Base-by-base conservation (phyloP, 2,329 filamentous ascomycete genomes). In the Aspergillus ochraceoroseus region DNA sequence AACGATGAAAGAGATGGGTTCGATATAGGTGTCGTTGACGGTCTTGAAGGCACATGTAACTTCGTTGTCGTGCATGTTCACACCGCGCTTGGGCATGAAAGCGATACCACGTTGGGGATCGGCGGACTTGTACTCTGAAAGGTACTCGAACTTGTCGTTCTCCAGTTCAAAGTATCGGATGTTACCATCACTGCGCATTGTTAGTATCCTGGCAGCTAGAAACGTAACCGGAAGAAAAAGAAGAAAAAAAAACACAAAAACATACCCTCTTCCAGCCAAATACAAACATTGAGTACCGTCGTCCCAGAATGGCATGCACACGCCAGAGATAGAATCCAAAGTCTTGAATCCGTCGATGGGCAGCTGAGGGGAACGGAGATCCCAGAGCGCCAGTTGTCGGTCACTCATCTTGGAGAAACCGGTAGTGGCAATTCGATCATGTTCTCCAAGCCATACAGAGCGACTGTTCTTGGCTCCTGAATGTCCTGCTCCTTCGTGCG, bases 241-340 rank as follows among this genome's bases (percentile, higher is more conserved):
- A n/a, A n/a, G n/a, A 2, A 2, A 13, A 18, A n/a, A 7, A 9
- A 11, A 14, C n/a, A 25, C 15, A 11, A 9, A 3, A 25, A 32
- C 84, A 72, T 68, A 90, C 87, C 90, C 92, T 74, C 96, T 96
- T 63, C 92, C 92, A 57, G 92, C 92, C 61, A 98, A 77, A 68
- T 95, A 98, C 59, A 98, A 74, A 64, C 87, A 94, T 70, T 92
- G 88, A 37, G 87, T 95, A 46, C 89, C 87, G 46, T 96, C 90
- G 63, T 98, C 92, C 92, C 92, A 98, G 78, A 98, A 96, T 20
- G 92, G 92, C 87, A 98, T 95, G 76, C 88, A 94, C 45, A 98
- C 89, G 63, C 92, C 92, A 31, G 90, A 95, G 58, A 95, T 95
- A 32, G 87, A 94, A 68, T 98, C 92, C 33, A 98, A 77, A 54